Percentiles rank a stretch among this genome's conserved stretches.
Evolutionary conservation across 331 rosid species (phyloP).

Genomic region (Malus hybrid): DNA sequence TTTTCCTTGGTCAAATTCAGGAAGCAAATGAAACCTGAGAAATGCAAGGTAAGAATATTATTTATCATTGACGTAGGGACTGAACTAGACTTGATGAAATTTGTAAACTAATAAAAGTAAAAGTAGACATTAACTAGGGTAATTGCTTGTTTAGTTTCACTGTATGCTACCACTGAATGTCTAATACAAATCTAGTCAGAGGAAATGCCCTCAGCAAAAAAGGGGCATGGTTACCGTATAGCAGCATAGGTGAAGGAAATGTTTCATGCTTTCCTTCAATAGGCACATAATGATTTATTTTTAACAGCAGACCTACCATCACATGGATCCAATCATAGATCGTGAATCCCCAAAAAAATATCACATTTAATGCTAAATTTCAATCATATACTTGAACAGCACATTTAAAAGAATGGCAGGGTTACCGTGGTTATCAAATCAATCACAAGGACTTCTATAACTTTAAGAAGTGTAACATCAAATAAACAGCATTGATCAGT

Average conservation of each 20-base stretch:
- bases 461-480: not conserved
- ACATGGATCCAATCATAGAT: too few relatives aligned
- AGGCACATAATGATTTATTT: not conserved
- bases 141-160: too few relatives aligned
- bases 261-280: not conserved
- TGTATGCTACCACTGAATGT: too few relatives aligned
- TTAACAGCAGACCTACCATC: too few relatives aligned
- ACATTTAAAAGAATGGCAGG: not conserved
- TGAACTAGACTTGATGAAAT: not conserved
- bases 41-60: not conserved
- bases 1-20: conserved; percentile 91
- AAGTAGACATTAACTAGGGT: not conserved
- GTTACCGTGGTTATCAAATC: not conserved
- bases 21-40: conserved; percentile 81
- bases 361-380: not conserved
- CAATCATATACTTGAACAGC: not conserved
- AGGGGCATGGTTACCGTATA: too few relatives aligned
- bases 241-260: too few relatives aligned
- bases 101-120: not conserved
- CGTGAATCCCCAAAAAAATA: not conserved
- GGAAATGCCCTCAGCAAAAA: too few relatives aligned
- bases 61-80: not conserved
- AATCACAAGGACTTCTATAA: not conserved
- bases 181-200: too few relatives aligned
- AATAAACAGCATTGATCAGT: not conserved